phyloP scores from a whole-genome alignment of 805 yeast species.

The Kuraishia hungarica region DNA sequence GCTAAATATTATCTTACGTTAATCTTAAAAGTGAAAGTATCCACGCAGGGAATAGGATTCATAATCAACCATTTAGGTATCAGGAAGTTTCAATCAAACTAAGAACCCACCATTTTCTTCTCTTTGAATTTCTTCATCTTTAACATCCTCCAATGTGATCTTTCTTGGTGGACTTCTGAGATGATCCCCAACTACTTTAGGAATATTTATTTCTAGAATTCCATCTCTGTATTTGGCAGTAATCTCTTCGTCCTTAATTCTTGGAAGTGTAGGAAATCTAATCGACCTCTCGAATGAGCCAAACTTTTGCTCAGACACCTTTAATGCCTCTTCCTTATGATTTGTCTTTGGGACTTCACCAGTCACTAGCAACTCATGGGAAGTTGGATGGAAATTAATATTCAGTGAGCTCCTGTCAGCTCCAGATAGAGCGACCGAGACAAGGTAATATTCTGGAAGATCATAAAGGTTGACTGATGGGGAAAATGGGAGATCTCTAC shows the following conservation, averaged over 20 bases:
- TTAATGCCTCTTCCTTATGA: conserved; percentile 21
- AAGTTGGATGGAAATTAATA: conserved; percentile 51
- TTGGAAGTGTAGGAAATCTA: conserved; percentile 45
- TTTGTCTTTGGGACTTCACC: conserved; percentile 36
- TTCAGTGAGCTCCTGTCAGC: conserved; percentile 43
- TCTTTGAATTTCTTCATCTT: conserved; percentile 34
- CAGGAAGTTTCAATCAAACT: background rate
- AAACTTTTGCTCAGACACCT: conserved; percentile 44
- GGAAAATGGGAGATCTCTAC: conserved; percentile 38
- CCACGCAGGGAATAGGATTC: too few species aligned
- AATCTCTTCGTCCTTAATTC: conserved; percentile 43
- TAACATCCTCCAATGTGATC: conserved; percentile 37
- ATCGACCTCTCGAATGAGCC: conserved; percentile 52
- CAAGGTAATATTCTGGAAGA: conserved; percentile 31
- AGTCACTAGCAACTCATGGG: conserved; percentile 41
- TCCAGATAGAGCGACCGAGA: conserved; percentile 51
- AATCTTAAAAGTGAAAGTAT: too few species aligned
- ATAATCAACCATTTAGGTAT: background rate
- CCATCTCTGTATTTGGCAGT: conserved; percentile 48
- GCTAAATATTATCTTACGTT: too few species aligned
- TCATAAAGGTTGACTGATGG: conserved; percentile 56
- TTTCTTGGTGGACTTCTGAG: conserved; percentile 32
- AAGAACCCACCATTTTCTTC: conserved; percentile 6
- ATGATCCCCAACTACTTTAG: conserved; percentile 26
- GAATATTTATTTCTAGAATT: conserved; percentile 40